Percentiles rank a stretch among this genome's conserved stretches.
Evolutionary conservation across 768 basidiomycete genomes (phyloP).

Genomic region (Astraeus odoratus): DNA sequence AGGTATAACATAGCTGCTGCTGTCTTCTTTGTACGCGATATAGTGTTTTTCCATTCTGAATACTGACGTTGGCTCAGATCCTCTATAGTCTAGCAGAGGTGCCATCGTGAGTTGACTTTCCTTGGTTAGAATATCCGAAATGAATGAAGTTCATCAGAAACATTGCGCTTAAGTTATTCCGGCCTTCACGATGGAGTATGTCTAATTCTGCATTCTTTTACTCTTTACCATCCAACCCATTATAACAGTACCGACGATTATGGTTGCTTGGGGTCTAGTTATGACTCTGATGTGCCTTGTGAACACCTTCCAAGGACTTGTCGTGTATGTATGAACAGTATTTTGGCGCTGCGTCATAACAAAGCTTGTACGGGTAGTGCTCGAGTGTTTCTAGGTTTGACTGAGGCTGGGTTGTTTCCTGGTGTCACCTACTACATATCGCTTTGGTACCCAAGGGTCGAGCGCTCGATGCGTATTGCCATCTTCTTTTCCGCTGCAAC

Average conservation of each 20-base stretch:
- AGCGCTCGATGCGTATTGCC: constrained; percentile 52
- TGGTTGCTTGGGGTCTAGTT: constrained; percentile 34
- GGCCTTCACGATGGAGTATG: constrained; percentile 32
- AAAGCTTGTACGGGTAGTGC: constrained; percentile 17
- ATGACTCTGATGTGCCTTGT: constrained; percentile 35
- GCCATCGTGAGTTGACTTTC: constrained; percentile 26
- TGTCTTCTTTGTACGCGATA: constrained; percentile 28
- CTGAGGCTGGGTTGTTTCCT: constrained; percentile 41
- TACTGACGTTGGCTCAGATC: constrained; percentile 14
- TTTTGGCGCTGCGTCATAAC: background rate
- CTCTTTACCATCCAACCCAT: constrained; percentile 6
- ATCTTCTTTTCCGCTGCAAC: constrained; percentile 62
- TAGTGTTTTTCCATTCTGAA: background rate
- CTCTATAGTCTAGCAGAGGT: constrained; percentile 33
- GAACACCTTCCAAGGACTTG: constrained; percentile 23
- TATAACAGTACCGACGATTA: constrained; percentile 31
- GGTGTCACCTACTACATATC: constrained; percentile 42
- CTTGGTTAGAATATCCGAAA: background rate
- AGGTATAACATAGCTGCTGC: constrained; percentile 33
- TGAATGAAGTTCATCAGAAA: constrained; percentile 24
- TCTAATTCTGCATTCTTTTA: background rate
- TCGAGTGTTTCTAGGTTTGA: constrained; percentile 38
- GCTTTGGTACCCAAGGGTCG: constrained; percentile 53
- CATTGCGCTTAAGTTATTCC: constrained; percentile 29
- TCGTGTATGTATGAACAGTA: constrained; percentile 21